A percentile compares a stretch with the other conserved stretches of the same genome.
Evolutionary conservation across 2,329 filamentous ascomycete genomes (phyloP).

Genomic region (Aspergillus sp.): DNA sequence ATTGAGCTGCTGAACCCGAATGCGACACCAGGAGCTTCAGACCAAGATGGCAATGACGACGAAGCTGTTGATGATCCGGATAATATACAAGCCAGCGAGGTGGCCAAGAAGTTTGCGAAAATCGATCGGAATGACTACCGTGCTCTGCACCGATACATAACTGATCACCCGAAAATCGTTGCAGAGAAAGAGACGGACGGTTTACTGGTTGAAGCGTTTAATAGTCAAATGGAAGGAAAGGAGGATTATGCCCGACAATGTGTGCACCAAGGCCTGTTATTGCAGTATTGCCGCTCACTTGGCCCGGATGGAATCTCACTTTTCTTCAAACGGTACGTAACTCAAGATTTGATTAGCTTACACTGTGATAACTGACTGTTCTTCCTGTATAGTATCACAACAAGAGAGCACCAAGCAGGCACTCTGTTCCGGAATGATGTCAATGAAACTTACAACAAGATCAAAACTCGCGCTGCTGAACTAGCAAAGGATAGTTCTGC

Average conservation of each 20-base stretch:
- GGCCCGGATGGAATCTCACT: conserved; percentile 83
- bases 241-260: conserved; percentile 78
- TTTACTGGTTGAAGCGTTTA: conserved; percentile 86
- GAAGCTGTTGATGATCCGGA: conserved; percentile 63
- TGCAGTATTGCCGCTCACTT: conserved; percentile 92
- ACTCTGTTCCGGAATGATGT: conserved; percentile 93
- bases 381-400: conserved; percentile 63
- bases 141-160: conserved; percentile 72
- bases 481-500: conserved; percentile 62
- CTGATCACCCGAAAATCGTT: conserved; percentile 74
- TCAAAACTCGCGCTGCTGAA: conserved; percentile 73
- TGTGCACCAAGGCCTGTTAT: conserved; percentile 86
- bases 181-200: conserved; percentile 87
- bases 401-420: conserved; percentile 81
- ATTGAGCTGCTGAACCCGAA: conserved; percentile 77
- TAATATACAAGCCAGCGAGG: conserved; percentile 70
- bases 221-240: conserved; percentile 74
- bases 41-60: conserved; percentile 50
- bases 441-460: conserved; percentile 78
- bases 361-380: conserved; percentile 10
- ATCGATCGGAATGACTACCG: conserved; percentile 76
- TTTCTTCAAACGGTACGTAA: conserved; percentile 80
- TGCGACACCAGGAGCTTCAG: conserved; percentile 36
- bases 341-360: neutral
- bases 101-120: conserved; percentile 77